phyloP scores from a whole-genome alignment of 345 rosid genomes.

The Salix caprea region DNA sequence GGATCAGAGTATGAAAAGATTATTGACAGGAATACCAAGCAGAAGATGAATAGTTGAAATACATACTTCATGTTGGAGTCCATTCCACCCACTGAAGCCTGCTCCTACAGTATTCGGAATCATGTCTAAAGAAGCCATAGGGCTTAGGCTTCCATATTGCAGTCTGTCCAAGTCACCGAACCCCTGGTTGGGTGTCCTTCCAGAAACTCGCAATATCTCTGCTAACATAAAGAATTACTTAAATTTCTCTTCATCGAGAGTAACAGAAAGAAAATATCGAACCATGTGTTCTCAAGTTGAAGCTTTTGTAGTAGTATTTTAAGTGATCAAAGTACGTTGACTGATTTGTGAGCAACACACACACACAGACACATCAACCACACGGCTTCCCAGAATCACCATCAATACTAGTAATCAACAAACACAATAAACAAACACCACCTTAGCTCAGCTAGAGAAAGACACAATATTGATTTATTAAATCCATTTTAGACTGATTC shows the following conservation, averaged over 20 bases:
- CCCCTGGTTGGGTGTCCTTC: constrained; percentile 77
- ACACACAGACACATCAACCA: background rate
- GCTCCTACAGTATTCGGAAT: constrained; percentile 57
- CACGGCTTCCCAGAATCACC: background rate
- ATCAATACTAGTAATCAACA: background rate
- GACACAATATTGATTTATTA: background rate
- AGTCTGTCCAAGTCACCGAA: constrained; percentile 68
- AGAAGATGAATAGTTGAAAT: background rate
- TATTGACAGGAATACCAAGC: background rate
- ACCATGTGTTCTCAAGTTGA: background rate
- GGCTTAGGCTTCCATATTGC: constrained; percentile 84
- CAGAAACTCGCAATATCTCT: constrained; percentile 74
- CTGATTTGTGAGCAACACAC: background rate
- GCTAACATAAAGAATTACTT: constrained; percentile 21
- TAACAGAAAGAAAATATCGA: background rate
- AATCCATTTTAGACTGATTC: background rate
- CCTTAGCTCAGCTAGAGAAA: background rate
- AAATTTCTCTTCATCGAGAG: background rate
- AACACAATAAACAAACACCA: background rate
- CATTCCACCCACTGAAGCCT: constrained; percentile 69
- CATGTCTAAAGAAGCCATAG: constrained; percentile 83
- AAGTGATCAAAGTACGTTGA: background rate
- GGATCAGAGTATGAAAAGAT: background rate
- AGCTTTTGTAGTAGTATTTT: background rate
- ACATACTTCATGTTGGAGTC: constrained; percentile 62